Base-by-base conservation (phyloP, 2,329 filamentous ascomycete species). In the Sordariomycetes sp. region DNA sequence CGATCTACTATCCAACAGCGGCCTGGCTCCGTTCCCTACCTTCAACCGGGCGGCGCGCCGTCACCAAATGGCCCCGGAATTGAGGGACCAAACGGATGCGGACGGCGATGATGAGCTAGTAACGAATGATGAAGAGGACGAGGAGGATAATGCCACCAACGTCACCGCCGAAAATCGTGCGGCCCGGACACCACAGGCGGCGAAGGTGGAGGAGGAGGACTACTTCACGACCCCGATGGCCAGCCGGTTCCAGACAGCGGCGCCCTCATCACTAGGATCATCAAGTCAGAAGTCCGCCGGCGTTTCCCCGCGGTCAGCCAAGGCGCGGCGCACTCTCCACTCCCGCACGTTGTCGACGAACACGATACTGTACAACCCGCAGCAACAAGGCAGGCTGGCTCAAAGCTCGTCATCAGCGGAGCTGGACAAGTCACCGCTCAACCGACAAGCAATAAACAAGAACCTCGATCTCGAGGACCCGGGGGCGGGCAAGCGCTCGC, bases 61-160 rank as follows among this genome's bases (percentile, higher is more conserved):
- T 11, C 28, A 53, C 8, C 46, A 48, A n/a, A 18, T 53, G 18
- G 20, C 16, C 1, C 4, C 55, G 6, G 55, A 57, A 57, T 40
- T 53, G 20, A 5, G 79, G 62, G 79, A 81, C 52, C 85, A 91
- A 59, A 91, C 89, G 0, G 90, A 94, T 65, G 89, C 86, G 7
- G 90, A 96, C 67, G 90, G 90, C 0, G 92, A 97, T 65, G 92
- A 96, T 65, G 92, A 97, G 69, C 76, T 92, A n/a, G 80, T 89
- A 14, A 92, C 88, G 3, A 89, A 91, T 59, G 88, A 90, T 59
- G 88, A 92, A 59, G 83, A 85, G 35, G 80, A 86, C 50, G 81
- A 82, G 58, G 78, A 83, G 55, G 75, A 78, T 18, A 71, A 67
- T 66, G 68, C 72, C 65, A 61, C 58, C 16, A 74, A 74, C 63